Evolutionary conservation across 2,329 filamentous ascomycete species (phyloP).

Genomic region (Penicillium rolfsii): DNA sequence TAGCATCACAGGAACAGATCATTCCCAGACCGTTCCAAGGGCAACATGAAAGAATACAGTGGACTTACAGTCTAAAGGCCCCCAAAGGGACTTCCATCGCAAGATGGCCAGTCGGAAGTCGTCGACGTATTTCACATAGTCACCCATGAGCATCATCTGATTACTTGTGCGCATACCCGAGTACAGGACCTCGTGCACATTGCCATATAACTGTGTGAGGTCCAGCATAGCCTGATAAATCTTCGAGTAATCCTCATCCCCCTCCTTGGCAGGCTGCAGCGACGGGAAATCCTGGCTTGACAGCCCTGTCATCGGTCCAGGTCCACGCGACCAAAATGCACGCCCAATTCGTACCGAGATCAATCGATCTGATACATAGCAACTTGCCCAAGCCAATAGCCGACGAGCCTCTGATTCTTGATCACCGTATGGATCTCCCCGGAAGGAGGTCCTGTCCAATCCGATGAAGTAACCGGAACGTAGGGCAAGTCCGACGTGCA

Average conservation of each 20-base stretch:
- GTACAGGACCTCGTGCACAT: constrained; percentile 74
- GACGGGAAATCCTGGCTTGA: constrained; percentile 70
- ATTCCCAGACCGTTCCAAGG: background rate
- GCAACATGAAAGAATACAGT: background rate
- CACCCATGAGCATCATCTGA: constrained; percentile 70
- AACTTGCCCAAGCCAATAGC: constrained; percentile 69
- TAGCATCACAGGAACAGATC: constrained; percentile 9
- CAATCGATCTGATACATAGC: constrained; percentile 68
- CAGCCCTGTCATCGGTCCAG: constrained; percentile 67
- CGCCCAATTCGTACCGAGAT: constrained; percentile 73
- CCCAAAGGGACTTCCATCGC: constrained; percentile 72
- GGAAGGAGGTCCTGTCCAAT: constrained; percentile 69
- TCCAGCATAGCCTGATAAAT: constrained; percentile 74
- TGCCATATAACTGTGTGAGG: constrained; percentile 71
- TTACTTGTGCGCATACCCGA: constrained; percentile 71
- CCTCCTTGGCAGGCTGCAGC: constrained; percentile 60
- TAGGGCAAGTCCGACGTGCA: constrained; percentile 72
- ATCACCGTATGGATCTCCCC: constrained; percentile 62
- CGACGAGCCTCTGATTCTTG: constrained; percentile 64
- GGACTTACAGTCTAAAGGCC: constrained; percentile 62
- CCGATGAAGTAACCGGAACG: constrained; percentile 71
- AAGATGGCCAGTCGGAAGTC: constrained; percentile 71
- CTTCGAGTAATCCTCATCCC: constrained; percentile 68
- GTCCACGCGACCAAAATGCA: constrained; percentile 74
- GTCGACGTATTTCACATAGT: constrained; percentile 75